Conservation (phyloP, 192 early-diverging fungal species). For the Jimgerdemannia flammicorona region DNA sequence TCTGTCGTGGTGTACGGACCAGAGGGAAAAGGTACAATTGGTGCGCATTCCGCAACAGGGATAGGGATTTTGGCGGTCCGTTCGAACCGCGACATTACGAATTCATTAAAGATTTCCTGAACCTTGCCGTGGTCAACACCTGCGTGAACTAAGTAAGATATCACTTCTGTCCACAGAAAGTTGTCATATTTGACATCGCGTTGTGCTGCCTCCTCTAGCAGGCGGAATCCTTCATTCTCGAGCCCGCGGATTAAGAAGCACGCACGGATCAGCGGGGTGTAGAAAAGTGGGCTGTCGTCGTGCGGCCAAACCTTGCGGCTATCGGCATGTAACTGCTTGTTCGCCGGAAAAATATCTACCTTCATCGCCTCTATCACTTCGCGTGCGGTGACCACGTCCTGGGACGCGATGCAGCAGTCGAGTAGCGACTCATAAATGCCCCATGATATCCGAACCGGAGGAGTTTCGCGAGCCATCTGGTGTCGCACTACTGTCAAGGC, state of each 20-base stretch:
- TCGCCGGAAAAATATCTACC: not conserved
- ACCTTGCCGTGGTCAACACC: constrained; percentile 4
- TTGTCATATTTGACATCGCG: constrained; percentile 11
- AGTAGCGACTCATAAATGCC: constrained; percentile 22
- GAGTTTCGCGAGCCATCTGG: constrained; percentile 19
- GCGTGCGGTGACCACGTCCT: constrained; percentile 8
- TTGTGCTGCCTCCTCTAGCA: constrained; percentile 20
- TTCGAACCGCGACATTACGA: constrained; percentile 32
- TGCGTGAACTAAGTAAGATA: constrained; percentile 4
- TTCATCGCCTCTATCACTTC: constrained; percentile 15
- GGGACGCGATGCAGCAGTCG: constrained; percentile 27
- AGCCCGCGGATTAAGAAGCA: constrained; percentile 5
- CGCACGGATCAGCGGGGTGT: constrained; percentile 14
- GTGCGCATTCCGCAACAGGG: constrained; percentile 14
- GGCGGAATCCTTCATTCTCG: not conserved
- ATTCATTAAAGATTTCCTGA: constrained; percentile 25
- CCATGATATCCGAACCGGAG: constrained; percentile 4
- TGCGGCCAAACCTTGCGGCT: not conserved
- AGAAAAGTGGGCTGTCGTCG: constrained; percentile 1
- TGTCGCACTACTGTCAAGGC: constrained; percentile 21
- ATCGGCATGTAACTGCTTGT: not conserved
- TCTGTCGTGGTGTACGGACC: constrained; percentile 22
- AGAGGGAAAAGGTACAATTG: constrained; percentile 30
- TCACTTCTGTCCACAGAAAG: constrained; percentile 12
- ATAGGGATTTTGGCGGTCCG: constrained; percentile 20